These are phyloP conservation scores for Delphinella strobiligena DNA, from an alignment of 2,329 filamentous ascomycete species.

Conservation along the genomic window DNA sequence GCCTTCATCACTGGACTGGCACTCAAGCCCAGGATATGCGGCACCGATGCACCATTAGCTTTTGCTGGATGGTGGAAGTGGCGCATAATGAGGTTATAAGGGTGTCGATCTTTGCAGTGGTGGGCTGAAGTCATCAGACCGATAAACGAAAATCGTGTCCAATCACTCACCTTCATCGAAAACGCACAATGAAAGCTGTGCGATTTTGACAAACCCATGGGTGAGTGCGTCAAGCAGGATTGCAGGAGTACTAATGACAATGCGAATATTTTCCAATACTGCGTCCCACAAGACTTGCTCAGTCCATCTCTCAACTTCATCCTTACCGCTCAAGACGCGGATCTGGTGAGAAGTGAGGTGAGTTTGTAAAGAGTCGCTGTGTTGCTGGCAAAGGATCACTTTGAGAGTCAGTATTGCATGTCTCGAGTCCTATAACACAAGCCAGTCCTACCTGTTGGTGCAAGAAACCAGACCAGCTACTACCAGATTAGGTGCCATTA, in stretches of 20 bases:
- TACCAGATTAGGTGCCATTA: no score
- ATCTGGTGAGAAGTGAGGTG: slow-evolving; percentile 39
- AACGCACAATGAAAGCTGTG: slow-evolving; percentile 54
- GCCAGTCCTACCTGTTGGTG: slow-evolving; percentile 21
- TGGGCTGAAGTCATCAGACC: no score
- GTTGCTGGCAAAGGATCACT: slow-evolving; percentile 34
- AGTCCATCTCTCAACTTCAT: slow-evolving; percentile 64
- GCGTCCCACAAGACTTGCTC: slow-evolving; percentile 54
- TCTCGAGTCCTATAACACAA: no score
- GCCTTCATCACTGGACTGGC: slow-evolving; percentile 64
- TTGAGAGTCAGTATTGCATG: no score
- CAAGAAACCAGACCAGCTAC: slow-evolving; percentile 38
- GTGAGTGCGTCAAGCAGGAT: slow-evolving; percentile 61
- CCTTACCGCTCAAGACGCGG: slow-evolving; percentile 53
- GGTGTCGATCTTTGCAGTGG: slow-evolving; percentile 53
- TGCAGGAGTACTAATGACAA: slow-evolving; percentile 70
- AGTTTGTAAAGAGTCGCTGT: slow-evolving; percentile 23
- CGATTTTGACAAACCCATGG: slow-evolving; percentile 61
- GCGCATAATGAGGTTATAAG: slow-evolving; percentile 60
- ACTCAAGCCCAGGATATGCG: slow-evolving; percentile 64
- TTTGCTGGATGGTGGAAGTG: slow-evolving; percentile 50
- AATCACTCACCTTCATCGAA: slow-evolving; percentile 73
- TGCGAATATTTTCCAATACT: slow-evolving; percentile 49
- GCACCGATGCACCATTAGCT: slow-evolving; percentile 30
- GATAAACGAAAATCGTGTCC: no score